These are phyloP conservation scores for Rhododendron williamsianum DNA, from an alignment of 148 eudicot genomes.

Conservation along the genomic window DNA sequence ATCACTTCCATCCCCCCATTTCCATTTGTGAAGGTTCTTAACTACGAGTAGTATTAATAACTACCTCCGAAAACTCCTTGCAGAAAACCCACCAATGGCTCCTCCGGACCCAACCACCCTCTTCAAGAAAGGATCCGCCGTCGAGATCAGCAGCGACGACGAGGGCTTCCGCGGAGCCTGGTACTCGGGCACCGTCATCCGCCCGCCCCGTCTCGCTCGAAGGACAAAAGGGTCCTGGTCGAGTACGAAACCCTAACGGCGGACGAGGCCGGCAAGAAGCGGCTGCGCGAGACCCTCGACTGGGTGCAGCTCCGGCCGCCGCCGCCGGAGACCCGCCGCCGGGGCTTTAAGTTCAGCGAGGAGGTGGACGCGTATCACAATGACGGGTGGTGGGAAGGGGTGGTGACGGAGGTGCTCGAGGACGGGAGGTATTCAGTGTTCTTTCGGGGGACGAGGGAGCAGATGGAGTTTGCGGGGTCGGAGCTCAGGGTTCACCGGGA, in stretches of 20 bases:
- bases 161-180: slow-evolving; percentile 87
- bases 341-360: slow-evolving; percentile 41
- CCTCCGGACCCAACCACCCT: neutral
- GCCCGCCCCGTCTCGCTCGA: slow-evolving; percentile 17
- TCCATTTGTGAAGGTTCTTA: too few relatives aligned
- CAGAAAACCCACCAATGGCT: slow-evolving; percentile 20
- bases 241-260: slow-evolving; percentile 55
- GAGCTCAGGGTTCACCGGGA: slow-evolving; percentile 72
- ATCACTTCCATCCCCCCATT: neutral
- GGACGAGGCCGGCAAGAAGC: slow-evolving; percentile 30
- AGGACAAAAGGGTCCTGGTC: slow-evolving; percentile 28
- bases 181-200: slow-evolving; percentile 56
- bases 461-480: slow-evolving; percentile 32
- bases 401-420: slow-evolving; percentile 42
- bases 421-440: slow-evolving; percentile 42
- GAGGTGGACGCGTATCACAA: slow-evolving; percentile 68
- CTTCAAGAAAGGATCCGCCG: slow-evolving; percentile 48
- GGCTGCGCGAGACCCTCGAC: slow-evolving; percentile 51
- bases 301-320: slow-evolving; percentile 76
- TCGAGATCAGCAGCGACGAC: slow-evolving; percentile 74
- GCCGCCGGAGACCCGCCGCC: slow-evolving; percentile 36
- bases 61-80: neutral
- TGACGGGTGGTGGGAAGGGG: slow-evolving; percentile 98
- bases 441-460: slow-evolving; percentile 60
- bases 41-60: too few relatives aligned